Conservation (phyloP, 2,329 filamentous ascomycete genomes). For the Nannizzia gypsea region DNA sequence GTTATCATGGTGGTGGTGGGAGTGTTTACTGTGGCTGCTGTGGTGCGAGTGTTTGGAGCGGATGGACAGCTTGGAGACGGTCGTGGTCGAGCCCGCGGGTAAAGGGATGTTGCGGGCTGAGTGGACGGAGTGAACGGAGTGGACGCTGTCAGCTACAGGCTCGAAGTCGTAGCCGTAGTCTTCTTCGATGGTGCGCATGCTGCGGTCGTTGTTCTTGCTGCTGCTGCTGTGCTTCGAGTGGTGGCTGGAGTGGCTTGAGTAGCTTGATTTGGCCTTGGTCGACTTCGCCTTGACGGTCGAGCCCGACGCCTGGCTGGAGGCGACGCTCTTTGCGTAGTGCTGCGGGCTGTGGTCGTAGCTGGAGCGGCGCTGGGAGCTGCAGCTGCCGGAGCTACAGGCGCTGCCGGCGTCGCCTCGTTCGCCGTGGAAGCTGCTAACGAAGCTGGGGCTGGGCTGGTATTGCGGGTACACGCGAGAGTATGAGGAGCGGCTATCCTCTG, state of each 20-base stretch:
- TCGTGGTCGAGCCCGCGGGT: conserved; percentile 23
- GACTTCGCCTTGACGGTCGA: conserved; percentile 10
- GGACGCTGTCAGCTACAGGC: background rate
- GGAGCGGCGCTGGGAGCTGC: conserved; percentile 19
- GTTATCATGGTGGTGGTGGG: background rate
- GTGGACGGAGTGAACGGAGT: conserved; percentile 23
- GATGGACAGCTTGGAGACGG: conserved; percentile 13
- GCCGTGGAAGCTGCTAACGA: conserved; percentile 32
- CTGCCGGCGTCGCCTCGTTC: conserved; percentile 13
- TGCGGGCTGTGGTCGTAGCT: conserved; percentile 14
- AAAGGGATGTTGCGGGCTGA: conserved; percentile 28
- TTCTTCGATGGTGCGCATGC: background rate
- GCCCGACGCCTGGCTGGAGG: conserved; percentile 10
- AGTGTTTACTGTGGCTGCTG: conserved; percentile 14
- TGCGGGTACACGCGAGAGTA: conserved; percentile 13
- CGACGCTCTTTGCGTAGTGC: conserved; percentile 17
- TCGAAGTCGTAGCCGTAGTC: background rate
- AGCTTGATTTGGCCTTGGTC: background rate
- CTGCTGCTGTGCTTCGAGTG: background rate
- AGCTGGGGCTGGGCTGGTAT: conserved; percentile 26
- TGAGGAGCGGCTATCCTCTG: conserved; percentile 8
- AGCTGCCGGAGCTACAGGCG: conserved; percentile 22
- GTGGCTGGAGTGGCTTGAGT: conserved; percentile 1
- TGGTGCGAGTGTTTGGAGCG: conserved; percentile 12
- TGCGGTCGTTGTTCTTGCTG: background rate